Percentiles rank a stretch among this genome's conserved stretches.
Conservation (phyloP, 164 flowering plant species). For the Chloranthus sessilifolius region DNA sequence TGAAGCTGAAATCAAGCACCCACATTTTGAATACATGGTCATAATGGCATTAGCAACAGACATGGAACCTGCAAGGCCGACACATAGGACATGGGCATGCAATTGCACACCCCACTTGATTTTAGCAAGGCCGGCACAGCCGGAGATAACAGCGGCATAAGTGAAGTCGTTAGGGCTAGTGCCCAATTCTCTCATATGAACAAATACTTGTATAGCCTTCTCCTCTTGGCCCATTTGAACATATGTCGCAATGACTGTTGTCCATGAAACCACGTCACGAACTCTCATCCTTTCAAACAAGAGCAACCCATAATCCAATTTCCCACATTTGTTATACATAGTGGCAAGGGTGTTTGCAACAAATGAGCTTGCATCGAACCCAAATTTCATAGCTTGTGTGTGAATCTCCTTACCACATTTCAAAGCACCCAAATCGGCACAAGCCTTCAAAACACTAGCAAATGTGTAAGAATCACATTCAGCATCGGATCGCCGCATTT, state of each 20-base stretch:
- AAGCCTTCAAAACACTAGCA: conserved; percentile 78
- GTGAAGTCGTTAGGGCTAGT: conserved; percentile 73
- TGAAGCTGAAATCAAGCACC: conserved; percentile 36
- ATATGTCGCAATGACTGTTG: conserved; percentile 44
- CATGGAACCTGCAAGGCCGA: conserved; percentile 35
- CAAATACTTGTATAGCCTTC: conserved; percentile 39
- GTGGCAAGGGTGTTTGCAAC: conserved; percentile 68
- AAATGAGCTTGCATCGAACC: conserved; percentile 46
- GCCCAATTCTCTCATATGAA: conserved; percentile 43
- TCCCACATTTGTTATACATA: conserved; percentile 77
- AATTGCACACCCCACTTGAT: conserved; percentile 63
- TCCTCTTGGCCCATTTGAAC: conserved; percentile 50
- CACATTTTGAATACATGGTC: conserved; percentile 78
- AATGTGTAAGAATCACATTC: conserved; percentile 54
- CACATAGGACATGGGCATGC: conserved; percentile 41
- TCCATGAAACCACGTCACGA: conserved; percentile 79
- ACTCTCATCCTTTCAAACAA: conserved; percentile 56
- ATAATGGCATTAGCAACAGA: conserved; percentile 77
- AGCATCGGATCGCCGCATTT: conserved; percentile 57
- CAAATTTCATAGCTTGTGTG: conserved; percentile 44
- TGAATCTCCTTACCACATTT: conserved; percentile 63
- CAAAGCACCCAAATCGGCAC: conserved; percentile 50
- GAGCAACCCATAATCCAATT: conserved; percentile 48
- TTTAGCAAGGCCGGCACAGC: conserved; percentile 42
- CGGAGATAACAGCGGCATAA: conserved; percentile 62